Base-by-base conservation (phyloP, 768 basidiomycete genomes). In the Kwoniella bestiolae region DNA sequence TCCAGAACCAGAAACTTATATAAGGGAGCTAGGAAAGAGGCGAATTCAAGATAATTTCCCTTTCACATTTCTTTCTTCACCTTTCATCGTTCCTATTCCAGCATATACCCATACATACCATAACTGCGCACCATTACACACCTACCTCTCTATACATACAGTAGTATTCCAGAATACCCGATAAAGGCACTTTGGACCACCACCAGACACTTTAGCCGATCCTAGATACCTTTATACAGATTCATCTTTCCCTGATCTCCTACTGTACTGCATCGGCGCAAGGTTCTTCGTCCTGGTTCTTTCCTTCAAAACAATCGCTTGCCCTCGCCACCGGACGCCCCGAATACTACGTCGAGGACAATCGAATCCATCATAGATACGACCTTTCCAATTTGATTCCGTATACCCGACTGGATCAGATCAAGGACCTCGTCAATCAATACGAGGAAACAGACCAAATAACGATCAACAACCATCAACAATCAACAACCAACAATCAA, bases 161-260 rank as follows among this genome's bases (percentile, higher is more conserved):
- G 18, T 5, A 41, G n/a, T 41, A 41, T 41, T 41, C 38, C 38
- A 41, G 38, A 41, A 14, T 41, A 14, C 18, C 12, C 38, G 12
- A 14, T 3, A 41, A 41, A 41, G 38, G 38, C 18, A 41, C 38
- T 41, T 41, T 41, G 38, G 18, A 41, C 38, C 12, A 11, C 38
- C 12, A 41, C 38, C 12, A 11, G 38, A 8, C 8, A 16, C n/a
- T 41, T 34, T 55, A 32, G 52, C 29, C 52, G 29, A 35, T 55
- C 18, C 11, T 34, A 18, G 31, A 34, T 55, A 34, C 29, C 52
- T 55, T 55, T 35, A 55, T 55, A 55, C 26, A 55, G 29, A 32
- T 6, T n/a, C 32, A 35, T 6, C 8, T 55, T 55, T n/a, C 29
- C 52, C 52, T 55, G 52, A 55, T 55, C 16, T 35, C 52, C 52